phyloP scores from a whole-genome alignment of 148 eudicot genomes.

The Simmondsia chinensis region DNA sequence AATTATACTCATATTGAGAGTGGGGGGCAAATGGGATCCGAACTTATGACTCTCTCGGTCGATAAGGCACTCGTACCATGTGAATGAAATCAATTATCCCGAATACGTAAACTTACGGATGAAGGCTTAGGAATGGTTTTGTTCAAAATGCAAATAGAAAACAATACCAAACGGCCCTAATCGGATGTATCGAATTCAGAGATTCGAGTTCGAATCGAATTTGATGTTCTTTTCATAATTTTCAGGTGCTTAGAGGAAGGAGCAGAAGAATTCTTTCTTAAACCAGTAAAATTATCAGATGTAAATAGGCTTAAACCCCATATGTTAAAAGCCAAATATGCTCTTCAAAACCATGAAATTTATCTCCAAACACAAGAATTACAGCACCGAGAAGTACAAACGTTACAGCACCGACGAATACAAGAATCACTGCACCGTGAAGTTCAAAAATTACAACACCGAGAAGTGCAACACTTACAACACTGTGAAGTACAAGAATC shows the following conservation, averaged over 20 bases:
- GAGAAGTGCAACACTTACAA: neutral
- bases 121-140: too few relatives aligned
- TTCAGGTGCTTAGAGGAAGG: constrained; percentile 92
- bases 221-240: neutral
- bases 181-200: too few relatives aligned
- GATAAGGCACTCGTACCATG: too few relatives aligned
- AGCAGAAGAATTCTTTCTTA: constrained; percentile 86
- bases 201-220: neutral
- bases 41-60: too few relatives aligned
- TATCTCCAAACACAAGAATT: constrained; percentile 6
- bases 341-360: constrained; percentile 19
- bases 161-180: too few relatives aligned
- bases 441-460: constrained; percentile 8
- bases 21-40: too few relatives aligned
- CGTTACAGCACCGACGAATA: constrained; percentile 7
- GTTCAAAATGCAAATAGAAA: too few relatives aligned
- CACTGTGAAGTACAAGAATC: constrained; percentile 1
- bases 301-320: constrained; percentile 77
- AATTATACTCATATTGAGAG: too few relatives aligned
- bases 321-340: constrained; percentile 57
- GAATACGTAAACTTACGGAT: too few relatives aligned
- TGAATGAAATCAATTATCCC: too few relatives aligned
- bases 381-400: constrained; percentile 4
- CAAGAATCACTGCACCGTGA: constrained; percentile 15
- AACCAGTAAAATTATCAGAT: constrained; percentile 77